Evolutionary conservation across 2,329 filamentous ascomycete genomes (phyloP), one percentile per base, ranked within the genome.

Genomic region (Epichloe gansuensis): DNA sequence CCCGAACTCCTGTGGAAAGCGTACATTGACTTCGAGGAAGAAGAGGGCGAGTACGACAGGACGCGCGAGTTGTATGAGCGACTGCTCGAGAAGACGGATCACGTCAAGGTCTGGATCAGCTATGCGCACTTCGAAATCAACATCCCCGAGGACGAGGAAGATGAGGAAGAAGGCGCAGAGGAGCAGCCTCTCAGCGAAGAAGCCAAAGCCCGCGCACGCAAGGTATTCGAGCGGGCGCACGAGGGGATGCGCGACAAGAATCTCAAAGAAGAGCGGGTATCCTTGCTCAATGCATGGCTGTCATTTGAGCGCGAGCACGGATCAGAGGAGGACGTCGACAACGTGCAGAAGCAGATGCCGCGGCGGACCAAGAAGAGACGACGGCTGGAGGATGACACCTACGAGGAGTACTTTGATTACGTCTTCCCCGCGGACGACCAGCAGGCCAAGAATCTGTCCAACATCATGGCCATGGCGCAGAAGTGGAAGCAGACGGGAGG

Each of bases 51-150:
- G 68, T 96, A 91, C 68, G 88, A 90, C 51, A 77, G 83, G 48
- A 89, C 90, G 4, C 79, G 93, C 48, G 73, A 74, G 3, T 74
- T 98, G 45, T 98, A 97, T 71, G 91, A 97, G 72, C 82, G 91
- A 7, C 77, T 98, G 12, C 78, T 98, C 44, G 77, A 88, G 63
- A 96, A 94, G 81, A 95, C 93, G n/a, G 85, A 93, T 63, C 93
- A 98, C 65, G 90, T 96, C 75, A 98, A 97, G 75, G 93, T 98
- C 55, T 98, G 93, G 93, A 95, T 93, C 69, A 91, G 88, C 67
- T 98, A 91, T 71, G 93, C 93, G n/a, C 88, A 94, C 67, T 97
- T 98, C 64, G 93, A 98, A 70, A 88, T 97, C 73, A 91, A 93
- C 66, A 83, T 95, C 0, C 89, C 90, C 45, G 90, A 95, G 53